phyloP scores from a whole-genome alignment of 192 early-diverging fungal genomes.

The Globomyces pollinis-pini region DNA sequence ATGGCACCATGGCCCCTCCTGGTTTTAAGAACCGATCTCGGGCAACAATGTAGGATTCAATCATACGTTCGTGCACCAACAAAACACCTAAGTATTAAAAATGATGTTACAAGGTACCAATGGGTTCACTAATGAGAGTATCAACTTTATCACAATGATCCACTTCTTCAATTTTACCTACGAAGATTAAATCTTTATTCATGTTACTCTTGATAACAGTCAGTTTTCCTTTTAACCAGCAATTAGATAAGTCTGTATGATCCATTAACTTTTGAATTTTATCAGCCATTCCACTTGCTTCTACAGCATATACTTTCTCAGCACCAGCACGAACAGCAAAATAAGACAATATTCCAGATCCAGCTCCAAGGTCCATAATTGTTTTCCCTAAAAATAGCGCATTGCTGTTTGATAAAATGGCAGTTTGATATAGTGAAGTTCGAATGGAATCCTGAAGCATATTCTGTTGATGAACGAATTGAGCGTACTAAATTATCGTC shows the following conservation, averaged over 20 bases:
- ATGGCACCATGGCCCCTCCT: constrained; percentile 86
- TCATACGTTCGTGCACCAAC: constrained; percentile 95
- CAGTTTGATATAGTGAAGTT: constrained; percentile 89
- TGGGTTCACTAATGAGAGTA: constrained; percentile 93
- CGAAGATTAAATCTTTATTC: no score
- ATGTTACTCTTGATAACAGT: constrained; percentile 62
- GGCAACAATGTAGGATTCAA: constrained; percentile 79
- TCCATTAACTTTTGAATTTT: constrained; percentile 80
- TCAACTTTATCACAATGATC: constrained; percentile 70
- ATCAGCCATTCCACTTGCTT: constrained; percentile 89
- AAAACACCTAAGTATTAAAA: constrained; percentile 68
- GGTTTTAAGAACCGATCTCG: constrained; percentile 88
- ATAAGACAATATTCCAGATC: constrained; percentile 90
- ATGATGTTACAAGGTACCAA: no score
- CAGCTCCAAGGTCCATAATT: constrained; percentile 92
- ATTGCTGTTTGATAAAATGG: constrained; percentile 74
- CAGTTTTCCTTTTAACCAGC: constrained; percentile 68
- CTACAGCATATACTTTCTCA: constrained; percentile 88
- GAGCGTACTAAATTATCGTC: no score
- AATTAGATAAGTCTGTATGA: constrained; percentile 48
- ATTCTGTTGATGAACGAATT: constrained; percentile 80
- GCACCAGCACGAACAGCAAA: constrained; percentile 93
- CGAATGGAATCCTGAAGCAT: constrained; percentile 94
- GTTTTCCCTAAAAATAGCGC: constrained; percentile 69
- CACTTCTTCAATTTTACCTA: constrained; percentile 90